phyloP scores from a whole-genome alignment of 2,329 filamentous ascomycete genomes.

The Xylaria sp. region DNA sequence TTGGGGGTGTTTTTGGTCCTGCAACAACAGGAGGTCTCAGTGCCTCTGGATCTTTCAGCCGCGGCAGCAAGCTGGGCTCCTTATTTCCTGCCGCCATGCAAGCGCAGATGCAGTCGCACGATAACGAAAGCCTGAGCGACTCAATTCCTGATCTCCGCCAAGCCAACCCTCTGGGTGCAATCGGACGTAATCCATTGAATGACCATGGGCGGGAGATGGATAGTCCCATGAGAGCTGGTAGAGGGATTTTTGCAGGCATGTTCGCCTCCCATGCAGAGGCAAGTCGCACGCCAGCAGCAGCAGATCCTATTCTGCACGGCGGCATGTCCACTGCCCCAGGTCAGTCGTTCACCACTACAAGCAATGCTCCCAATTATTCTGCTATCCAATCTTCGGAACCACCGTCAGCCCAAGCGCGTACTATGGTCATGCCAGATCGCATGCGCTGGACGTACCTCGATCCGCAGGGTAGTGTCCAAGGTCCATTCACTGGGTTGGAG shows the following conservation, averaged over 20 bases:
- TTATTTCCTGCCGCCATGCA: conserved; percentile 92
- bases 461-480: conserved; percentile 90
- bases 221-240: conserved; percentile 66
- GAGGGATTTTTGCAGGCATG: conserved; percentile 67
- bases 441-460: conserved; percentile 99
- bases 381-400: conserved; percentile 57
- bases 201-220: conserved; percentile 67
- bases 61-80: conserved; percentile 84
- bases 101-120: conserved; percentile 83
- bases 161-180: conserved; percentile 71
- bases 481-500: conserved; percentile 94
- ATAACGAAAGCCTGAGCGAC: conserved; percentile 71
- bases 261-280: conserved; percentile 56
- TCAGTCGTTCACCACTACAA: conserved; percentile 48
- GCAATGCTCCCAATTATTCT: conserved; percentile 49
- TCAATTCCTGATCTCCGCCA: conserved; percentile 69
- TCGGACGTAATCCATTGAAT: conserved; percentile 71
- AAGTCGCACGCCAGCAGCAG: conserved; percentile 49
- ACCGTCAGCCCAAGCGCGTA: conserved; percentile 77
- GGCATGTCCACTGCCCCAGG: conserved; percentile 47
- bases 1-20: conserved; percentile 78
- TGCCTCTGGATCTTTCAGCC: conserved; percentile 74
- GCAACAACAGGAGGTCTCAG: conserved; percentile 63
- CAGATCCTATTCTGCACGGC: conserved; percentile 47
- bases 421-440: conserved; percentile 98